These are phyloP conservation scores for Boletellus sp. DNA, from an alignment of 768 basidiomycete species.

Conservation along the genomic window DNA sequence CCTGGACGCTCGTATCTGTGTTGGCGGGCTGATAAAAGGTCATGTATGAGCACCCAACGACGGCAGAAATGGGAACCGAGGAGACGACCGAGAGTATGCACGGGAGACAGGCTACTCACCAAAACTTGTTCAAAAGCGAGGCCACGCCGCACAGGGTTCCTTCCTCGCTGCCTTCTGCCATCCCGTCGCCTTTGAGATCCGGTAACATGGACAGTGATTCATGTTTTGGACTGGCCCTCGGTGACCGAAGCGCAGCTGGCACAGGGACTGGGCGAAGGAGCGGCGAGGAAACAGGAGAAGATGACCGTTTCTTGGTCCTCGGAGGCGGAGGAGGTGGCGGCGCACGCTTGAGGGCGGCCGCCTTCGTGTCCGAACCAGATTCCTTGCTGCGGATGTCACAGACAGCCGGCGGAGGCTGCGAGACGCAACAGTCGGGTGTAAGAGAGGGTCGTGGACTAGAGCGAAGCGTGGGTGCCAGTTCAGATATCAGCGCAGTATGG, in stretches of 20 bases:
- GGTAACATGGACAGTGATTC: neutral
- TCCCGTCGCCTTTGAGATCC: neutral
- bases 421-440: constrained; percentile 13
- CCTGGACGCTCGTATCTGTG: neutral
- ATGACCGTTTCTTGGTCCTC: constrained; percentile 31
- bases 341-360: constrained; percentile 39
- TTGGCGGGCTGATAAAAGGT: constrained; percentile 10
- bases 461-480: constrained; percentile 37
- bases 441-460: constrained; percentile 38
- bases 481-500: constrained; percentile 21
- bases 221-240: constrained; percentile 20
- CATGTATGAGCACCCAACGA: neutral
- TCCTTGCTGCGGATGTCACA: constrained; percentile 43
- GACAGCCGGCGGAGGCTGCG: constrained; percentile 19
- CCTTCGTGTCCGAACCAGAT: constrained; percentile 54
- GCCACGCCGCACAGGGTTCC: constrained; percentile 31
- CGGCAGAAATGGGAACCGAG: neutral
- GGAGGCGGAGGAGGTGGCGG: constrained; percentile 58
- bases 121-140: constrained; percentile 43
- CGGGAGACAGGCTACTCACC: constrained; percentile 38
- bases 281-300: constrained; percentile 44
- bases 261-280: constrained; percentile 49
- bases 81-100: neutral
- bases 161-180: constrained; percentile 15
- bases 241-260: constrained; percentile 28